These are phyloP conservation scores for Pilaira anomala DNA, from an alignment of 192 early-diverging fungal species.

Conservation along the genomic window DNA sequence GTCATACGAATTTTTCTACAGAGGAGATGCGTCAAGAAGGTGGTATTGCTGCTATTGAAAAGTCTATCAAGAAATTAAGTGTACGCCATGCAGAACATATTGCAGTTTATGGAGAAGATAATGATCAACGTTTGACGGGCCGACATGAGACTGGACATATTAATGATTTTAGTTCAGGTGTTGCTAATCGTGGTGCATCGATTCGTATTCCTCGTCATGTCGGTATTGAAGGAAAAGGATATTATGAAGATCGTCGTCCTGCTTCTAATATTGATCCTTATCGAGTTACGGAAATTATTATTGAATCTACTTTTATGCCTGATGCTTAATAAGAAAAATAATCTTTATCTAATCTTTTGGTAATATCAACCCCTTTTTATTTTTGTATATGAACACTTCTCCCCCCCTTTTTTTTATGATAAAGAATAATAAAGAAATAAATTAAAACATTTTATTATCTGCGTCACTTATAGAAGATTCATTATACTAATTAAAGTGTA, in stretches of 20 bases:
- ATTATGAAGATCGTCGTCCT: slow-evolving; percentile 54
- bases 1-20: slow-evolving; percentile 56
- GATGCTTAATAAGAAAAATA: slow-evolving; percentile 9
- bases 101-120: slow-evolving; percentile 56
- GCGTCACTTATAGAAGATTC: too few species aligned
- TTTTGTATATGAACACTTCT: too few species aligned
- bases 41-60: slow-evolving; percentile 48
- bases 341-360: background rate
- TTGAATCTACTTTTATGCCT: slow-evolving; percentile 38
- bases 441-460: too few species aligned
- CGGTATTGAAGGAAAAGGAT: slow-evolving; percentile 51
- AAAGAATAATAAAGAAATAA: too few species aligned
- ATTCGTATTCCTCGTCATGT: slow-evolving; percentile 59
- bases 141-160: slow-evolving; percentile 54
- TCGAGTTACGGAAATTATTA: slow-evolving; percentile 46
- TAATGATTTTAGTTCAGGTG: slow-evolving; percentile 46
- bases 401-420: too few species aligned
- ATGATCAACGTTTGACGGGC: slow-evolving; percentile 54
- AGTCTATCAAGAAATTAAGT: slow-evolving; percentile 50
- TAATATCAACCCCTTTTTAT: too few species aligned
- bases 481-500: too few species aligned
- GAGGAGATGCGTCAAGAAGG: slow-evolving; percentile 47
- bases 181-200: slow-evolving; percentile 55
- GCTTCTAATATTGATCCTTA: slow-evolving; percentile 60
- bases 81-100: slow-evolving; percentile 47